Evolutionary conservation across 805 yeast species (phyloP).

Genomic region (Lachancea kluyveri): DNA sequence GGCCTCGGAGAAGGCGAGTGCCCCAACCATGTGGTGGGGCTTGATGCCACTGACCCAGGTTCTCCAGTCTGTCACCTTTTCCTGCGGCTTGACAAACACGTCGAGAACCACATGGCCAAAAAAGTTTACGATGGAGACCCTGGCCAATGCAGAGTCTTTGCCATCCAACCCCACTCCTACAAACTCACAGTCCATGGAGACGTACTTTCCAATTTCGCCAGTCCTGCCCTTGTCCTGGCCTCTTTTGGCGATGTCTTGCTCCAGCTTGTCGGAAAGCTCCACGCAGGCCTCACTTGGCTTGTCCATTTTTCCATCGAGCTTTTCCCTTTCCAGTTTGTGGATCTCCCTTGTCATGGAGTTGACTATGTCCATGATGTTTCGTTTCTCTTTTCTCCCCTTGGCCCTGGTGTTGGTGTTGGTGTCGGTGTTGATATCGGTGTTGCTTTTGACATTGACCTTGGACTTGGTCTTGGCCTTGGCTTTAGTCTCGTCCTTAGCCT

Average conservation of each 20-base stretch:
- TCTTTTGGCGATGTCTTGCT: conserved; percentile 10
- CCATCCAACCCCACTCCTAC: conserved; percentile 86
- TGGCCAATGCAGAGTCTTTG: conserved; percentile 61
- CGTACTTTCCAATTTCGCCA: conserved; percentile 56
- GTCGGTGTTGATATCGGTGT: neutral
- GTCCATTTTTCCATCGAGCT: conserved; percentile 2
- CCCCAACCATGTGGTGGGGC: conserved; percentile 61
- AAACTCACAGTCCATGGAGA: conserved; percentile 91
- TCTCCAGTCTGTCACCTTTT: conserved; percentile 81
- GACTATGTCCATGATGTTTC: conserved; percentile 27
- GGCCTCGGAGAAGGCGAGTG: conserved; percentile 61
- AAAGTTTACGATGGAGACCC: conserved; percentile 83
- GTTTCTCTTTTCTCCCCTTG: conserved; percentile 4
- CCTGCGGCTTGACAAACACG: conserved; percentile 67
- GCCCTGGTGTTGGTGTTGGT: neutral
- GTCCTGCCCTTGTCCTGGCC: conserved; percentile 21
- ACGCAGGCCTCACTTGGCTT: conserved; percentile 1
- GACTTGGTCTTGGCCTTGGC: too few species aligned
- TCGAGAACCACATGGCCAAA: conserved; percentile 71
- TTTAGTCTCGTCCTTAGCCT: neutral
- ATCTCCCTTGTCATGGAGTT: conserved; percentile 28
- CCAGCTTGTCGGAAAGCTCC: conserved; percentile 8
- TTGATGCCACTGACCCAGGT: conserved; percentile 88
- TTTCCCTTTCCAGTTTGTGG: conserved; percentile 15
- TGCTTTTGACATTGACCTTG: too few species aligned